These are phyloP conservation scores for Zasmidium angulare DNA, from an alignment of 2,329 filamentous ascomycete genomes.

Conservation along the genomic window DNA sequence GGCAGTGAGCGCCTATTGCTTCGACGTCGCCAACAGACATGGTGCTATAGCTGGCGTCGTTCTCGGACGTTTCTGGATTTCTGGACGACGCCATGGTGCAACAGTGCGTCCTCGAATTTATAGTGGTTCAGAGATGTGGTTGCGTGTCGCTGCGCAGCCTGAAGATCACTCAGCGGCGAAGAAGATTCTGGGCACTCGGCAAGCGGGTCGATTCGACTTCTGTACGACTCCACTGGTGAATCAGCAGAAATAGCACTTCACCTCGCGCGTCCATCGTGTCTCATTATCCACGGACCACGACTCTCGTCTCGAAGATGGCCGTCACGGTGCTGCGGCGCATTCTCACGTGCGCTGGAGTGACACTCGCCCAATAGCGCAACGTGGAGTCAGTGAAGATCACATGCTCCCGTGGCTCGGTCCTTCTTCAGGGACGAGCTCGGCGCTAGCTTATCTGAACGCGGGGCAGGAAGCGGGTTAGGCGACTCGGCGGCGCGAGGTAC, in stretches of 20 bases:
- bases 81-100: slow-evolving; percentile 14
- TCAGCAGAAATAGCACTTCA: too few species aligned
- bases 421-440: neutral
- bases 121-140: neutral
- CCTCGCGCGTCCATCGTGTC: neutral
- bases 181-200: slow-evolving; percentile 21
- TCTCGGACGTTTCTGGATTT: slow-evolving; percentile 3
- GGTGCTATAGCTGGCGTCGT: slow-evolving; percentile 58
- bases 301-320: neutral
- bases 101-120: neutral
- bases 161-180: slow-evolving; percentile 19
- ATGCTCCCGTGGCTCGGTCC: neutral
- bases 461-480: neutral
- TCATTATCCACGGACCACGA: neutral
- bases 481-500: neutral
- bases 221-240: neutral
- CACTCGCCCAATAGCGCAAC: neutral
- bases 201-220: neutral
- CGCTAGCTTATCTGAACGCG: neutral
- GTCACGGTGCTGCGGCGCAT: neutral
- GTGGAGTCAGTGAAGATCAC: neutral
- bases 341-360: neutral
- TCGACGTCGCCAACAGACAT: slow-evolving; percentile 79
- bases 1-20: slow-evolving; percentile 86
- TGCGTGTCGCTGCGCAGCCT: slow-evolving; percentile 7